Percentiles rank a stretch among this genome's conserved stretches.
Conservation (phyloP, 345 rosid species). For the Rhodamnia rubescens region DNA sequence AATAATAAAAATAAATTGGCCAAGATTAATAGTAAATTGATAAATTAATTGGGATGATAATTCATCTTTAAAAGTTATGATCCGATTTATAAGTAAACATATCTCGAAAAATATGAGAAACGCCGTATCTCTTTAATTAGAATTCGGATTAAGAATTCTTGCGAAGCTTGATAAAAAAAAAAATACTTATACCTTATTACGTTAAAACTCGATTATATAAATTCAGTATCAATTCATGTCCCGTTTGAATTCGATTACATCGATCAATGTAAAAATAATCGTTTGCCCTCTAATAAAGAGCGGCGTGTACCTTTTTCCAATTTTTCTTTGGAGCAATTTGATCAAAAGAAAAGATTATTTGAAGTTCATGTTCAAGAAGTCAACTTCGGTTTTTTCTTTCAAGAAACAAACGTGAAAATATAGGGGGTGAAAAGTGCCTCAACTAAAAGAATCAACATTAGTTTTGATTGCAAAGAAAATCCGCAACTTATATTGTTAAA, state of each 20-base stretch:
- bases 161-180: too few species aligned
- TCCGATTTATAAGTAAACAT: not conserved
- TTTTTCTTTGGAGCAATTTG: not conserved
- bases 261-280: not conserved
- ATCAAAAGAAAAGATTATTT: not conserved
- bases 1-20: not conserved
- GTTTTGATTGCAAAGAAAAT: not conserved
- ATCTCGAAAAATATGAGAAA: not conserved
- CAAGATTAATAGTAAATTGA: not conserved
- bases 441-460: not conserved
- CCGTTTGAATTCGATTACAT: not conserved
- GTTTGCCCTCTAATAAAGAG: not conserved
- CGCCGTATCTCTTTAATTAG: not conserved
- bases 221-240: not conserved
- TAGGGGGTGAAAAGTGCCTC: not conserved
- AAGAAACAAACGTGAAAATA: not conserved
- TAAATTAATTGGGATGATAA: not conserved
- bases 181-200: not conserved
- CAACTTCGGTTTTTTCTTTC: not conserved
- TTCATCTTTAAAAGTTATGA: not conserved
- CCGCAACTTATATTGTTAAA: not conserved
- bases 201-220: not conserved
- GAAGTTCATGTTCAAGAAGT: not conserved
- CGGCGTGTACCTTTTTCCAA: not conserved
- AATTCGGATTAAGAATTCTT: not conserved